Percentiles rank a stretch among this genome's conserved stretches.
Evolutionary conservation across 2,329 filamentous ascomycete genomes (phyloP).

Genomic region (Anthostomella pinea): DNA sequence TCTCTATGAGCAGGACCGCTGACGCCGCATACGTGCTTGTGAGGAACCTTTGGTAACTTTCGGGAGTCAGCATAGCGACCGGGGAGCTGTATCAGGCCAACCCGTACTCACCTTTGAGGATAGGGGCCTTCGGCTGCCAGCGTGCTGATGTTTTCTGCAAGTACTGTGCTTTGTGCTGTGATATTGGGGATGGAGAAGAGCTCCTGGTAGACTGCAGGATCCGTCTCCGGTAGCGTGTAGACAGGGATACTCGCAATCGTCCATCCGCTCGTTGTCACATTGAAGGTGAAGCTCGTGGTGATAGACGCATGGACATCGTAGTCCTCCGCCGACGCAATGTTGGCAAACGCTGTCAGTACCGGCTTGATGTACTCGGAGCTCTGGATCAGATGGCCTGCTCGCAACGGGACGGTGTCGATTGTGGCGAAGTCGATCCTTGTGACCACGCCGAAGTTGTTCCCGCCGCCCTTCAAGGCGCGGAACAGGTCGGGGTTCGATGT

Average conservation of each 20-base stretch:
- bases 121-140: constrained; percentile 7
- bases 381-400: constrained; percentile 12
- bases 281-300: constrained; percentile 8
- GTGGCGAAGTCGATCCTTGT: too few relatives aligned
- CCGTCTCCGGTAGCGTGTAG: constrained; percentile 10
- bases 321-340: constrained; percentile 10
- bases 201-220: constrained; percentile 8
- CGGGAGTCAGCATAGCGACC: not conserved
- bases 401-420: constrained; percentile 8
- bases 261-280: constrained; percentile 8
- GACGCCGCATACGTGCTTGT: constrained; percentile 4
- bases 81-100: too few relatives aligned
- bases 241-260: constrained; percentile 8
- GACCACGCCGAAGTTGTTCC: constrained; percentile 9
- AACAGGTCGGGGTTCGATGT: constrained; percentile 8
- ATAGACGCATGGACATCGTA: constrained; percentile 14
- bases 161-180: constrained; percentile 3
- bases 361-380: constrained; percentile 4
- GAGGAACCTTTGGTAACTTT: constrained; percentile 2
- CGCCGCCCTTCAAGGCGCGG: constrained; percentile 10
- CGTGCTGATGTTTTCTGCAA: constrained; percentile 9
- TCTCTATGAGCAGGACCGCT: not conserved
- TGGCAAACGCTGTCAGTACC: constrained; percentile 10
- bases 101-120: constrained; percentile 7
- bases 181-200: constrained; percentile 14